Percentiles rank a stretch among this genome's conserved stretches.
These are phyloP conservation scores for Erythrobasidium hasegawianum DNA, from an alignment of 1,284 basidiomycete species.

Conservation along the genomic window DNA sequence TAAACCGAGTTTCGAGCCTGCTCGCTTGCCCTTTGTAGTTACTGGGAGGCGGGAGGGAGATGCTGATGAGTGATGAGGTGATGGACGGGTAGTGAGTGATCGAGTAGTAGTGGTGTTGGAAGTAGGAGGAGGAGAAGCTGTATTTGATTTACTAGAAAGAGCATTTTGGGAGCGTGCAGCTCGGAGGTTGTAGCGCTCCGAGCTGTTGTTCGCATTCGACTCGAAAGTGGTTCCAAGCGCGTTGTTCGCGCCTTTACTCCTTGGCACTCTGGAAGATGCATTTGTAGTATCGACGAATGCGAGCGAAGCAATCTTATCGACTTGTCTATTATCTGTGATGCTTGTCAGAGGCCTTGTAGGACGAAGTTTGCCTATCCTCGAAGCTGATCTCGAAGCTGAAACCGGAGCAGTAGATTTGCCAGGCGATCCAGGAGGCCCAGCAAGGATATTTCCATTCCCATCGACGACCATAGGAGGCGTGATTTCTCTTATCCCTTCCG, in stretches of 20 bases:
- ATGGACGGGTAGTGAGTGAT: neutral
- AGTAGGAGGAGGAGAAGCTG: slow-evolving; percentile 11
- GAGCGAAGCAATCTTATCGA: slow-evolving; percentile 17
- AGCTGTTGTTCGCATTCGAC: too few species aligned
- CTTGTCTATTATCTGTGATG: slow-evolving; percentile 20
- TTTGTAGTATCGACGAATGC: slow-evolving; percentile 14
- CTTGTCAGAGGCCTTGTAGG: slow-evolving; percentile 25
- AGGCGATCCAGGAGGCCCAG: neutral
- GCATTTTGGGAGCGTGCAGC: slow-evolving; percentile 26
- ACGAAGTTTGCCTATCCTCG: slow-evolving; percentile 17
- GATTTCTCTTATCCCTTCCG: neutral
- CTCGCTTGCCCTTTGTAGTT: too few species aligned
- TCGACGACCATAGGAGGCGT: neutral
- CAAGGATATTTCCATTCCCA: neutral
- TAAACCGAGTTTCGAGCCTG: slow-evolving; percentile 8
- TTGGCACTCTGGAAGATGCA: too few species aligned
- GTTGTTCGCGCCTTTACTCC: too few species aligned
- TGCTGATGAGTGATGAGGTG: neutral
- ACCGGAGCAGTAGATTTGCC: neutral
- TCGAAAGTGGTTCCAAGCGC: too few species aligned
- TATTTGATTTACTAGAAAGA: slow-evolving; percentile 9
- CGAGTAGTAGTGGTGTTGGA: neutral
- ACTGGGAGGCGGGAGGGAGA: slow-evolving; percentile 13
- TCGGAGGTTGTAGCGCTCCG: slow-evolving; percentile 16
- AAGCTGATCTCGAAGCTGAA: neutral